Conservation (phyloP, 768 basidiomycete species). For the Russula sp. region DNA sequence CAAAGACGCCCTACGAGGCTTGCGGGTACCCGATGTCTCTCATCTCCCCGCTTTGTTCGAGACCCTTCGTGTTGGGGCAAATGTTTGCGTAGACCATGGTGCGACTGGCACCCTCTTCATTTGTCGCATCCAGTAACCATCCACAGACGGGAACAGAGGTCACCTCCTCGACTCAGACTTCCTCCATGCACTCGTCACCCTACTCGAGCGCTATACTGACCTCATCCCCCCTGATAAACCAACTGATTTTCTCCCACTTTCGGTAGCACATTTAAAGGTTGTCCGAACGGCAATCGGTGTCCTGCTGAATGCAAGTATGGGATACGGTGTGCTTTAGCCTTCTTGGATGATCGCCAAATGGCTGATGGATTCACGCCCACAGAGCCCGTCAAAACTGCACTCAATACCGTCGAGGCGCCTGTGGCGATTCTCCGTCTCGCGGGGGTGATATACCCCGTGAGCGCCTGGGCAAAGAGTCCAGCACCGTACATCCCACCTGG, state of each 20-base stretch:
- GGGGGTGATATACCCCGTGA: slow-evolving; percentile 63
- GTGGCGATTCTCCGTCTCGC: slow-evolving; percentile 62
- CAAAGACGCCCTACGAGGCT: slow-evolving; percentile 44
- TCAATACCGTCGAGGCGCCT: slow-evolving; percentile 63
- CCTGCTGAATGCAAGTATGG: slow-evolving; percentile 69
- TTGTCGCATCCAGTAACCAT: background rate
- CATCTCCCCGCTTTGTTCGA: slow-evolving; percentile 52
- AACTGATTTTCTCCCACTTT: slow-evolving; percentile 41
- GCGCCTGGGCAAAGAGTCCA: slow-evolving; percentile 45
- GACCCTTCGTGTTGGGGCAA: slow-evolving; percentile 71
- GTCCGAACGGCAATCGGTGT: slow-evolving; percentile 74
- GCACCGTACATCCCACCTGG: slow-evolving; percentile 25
- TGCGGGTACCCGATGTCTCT: slow-evolving; percentile 37
- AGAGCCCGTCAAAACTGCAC: slow-evolving; percentile 66
- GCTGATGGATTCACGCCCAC: background rate
- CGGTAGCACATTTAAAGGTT: slow-evolving; percentile 59
- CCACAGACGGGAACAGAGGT: slow-evolving; percentile 66
- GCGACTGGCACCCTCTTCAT: slow-evolving; percentile 22
- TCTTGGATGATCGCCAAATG: background rate
- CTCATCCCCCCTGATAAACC: slow-evolving; percentile 34
- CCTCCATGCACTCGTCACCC: slow-evolving; percentile 55
- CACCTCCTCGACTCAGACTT: slow-evolving; percentile 63
- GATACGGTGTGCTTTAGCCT: slow-evolving; percentile 50
- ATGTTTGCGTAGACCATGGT: slow-evolving; percentile 83
- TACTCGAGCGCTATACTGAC: slow-evolving; percentile 59